These are phyloP conservation scores for Bisporella sp. DNA, from an alignment of 2,329 filamentous ascomycete genomes.

Conservation along the genomic window DNA sequence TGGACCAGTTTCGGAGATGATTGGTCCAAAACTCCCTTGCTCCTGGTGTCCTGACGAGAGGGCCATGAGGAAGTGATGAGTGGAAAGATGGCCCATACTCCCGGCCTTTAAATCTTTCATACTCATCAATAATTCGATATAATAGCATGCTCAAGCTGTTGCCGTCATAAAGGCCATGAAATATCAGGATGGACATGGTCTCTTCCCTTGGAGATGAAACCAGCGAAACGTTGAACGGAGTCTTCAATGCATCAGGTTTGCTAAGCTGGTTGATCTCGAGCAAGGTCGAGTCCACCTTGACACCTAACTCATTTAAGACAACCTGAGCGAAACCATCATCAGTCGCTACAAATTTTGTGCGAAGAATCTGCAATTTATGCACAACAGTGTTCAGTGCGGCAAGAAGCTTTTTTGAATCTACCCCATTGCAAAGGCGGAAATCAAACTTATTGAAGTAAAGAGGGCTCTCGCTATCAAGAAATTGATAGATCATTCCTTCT, in stretches of 20 bases:
- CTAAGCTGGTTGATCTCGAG: slow-evolving; percentile 19
- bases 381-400: slow-evolving; percentile 52
- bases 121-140: slow-evolving; percentile 45
- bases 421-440: slow-evolving; percentile 42
- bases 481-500: slow-evolving; percentile 74
- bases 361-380: slow-evolving; percentile 52
- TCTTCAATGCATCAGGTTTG: slow-evolving; percentile 19
- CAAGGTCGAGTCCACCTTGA: slow-evolving; percentile 37
- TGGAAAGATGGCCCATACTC: slow-evolving; percentile 49
- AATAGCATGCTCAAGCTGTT: slow-evolving; percentile 67
- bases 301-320: slow-evolving; percentile 39
- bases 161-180: slow-evolving; percentile 85
- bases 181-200: slow-evolving; percentile 59
- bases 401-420: slow-evolving; percentile 42
- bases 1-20: slow-evolving; percentile 19
- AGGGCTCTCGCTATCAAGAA: slow-evolving; percentile 45
- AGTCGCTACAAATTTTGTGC: slow-evolving; percentile 67
- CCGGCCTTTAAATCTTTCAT: slow-evolving; percentile 28
- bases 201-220: neutral
- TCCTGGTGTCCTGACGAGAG: slow-evolving; percentile 43
- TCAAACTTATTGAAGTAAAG: slow-evolving; percentile 75
- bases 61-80: slow-evolving; percentile 62
- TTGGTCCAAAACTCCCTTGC: slow-evolving; percentile 59
- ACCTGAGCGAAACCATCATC: slow-evolving; percentile 72
- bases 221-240: slow-evolving; percentile 18